Conservation (phyloP, 768 basidiomycete genomes). For the Punctularia strigosozonata region DNA sequence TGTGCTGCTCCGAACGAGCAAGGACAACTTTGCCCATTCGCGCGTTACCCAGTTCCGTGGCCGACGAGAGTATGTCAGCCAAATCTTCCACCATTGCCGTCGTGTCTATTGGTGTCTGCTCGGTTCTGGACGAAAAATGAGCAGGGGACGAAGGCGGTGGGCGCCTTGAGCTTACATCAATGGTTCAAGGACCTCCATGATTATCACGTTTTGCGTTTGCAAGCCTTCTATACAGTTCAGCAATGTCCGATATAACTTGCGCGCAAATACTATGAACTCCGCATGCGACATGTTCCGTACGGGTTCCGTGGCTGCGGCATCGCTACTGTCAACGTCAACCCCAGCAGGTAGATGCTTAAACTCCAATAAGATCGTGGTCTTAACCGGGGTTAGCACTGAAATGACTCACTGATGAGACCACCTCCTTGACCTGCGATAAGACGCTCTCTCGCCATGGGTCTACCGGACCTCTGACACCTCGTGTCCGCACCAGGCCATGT, state of each 20-base stretch:
- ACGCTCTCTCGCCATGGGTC: constrained; percentile 62
- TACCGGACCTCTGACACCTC: constrained; percentile 56
- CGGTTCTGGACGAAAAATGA: background rate
- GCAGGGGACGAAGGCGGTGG: constrained; percentile 1
- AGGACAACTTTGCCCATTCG: constrained; percentile 71
- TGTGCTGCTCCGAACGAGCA: constrained; percentile 69
- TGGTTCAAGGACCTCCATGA: constrained; percentile 46
- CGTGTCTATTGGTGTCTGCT: background rate
- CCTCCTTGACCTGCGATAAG: constrained; percentile 42
- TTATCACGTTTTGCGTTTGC: constrained; percentile 43
- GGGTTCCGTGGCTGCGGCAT: constrained; percentile 4
- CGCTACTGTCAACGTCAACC: constrained; percentile 45
- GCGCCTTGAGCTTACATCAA: constrained; percentile 31
- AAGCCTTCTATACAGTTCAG: constrained; percentile 59
- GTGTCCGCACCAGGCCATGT: constrained; percentile 65
- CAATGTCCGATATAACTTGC: constrained; percentile 46
- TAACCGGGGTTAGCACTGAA: background rate
- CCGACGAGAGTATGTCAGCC: constrained; percentile 18
- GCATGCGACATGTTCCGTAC: background rate
- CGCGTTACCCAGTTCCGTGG: constrained; percentile 78
- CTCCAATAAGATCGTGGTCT: background rate
- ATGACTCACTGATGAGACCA: constrained; percentile 46
- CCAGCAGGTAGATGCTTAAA: constrained; percentile 42
- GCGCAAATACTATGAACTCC: constrained; percentile 55
- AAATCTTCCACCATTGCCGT: too few species aligned